Base-by-base conservation (phyloP, 1,284 basidiomycete genomes). In the Irpex sp. region DNA sequence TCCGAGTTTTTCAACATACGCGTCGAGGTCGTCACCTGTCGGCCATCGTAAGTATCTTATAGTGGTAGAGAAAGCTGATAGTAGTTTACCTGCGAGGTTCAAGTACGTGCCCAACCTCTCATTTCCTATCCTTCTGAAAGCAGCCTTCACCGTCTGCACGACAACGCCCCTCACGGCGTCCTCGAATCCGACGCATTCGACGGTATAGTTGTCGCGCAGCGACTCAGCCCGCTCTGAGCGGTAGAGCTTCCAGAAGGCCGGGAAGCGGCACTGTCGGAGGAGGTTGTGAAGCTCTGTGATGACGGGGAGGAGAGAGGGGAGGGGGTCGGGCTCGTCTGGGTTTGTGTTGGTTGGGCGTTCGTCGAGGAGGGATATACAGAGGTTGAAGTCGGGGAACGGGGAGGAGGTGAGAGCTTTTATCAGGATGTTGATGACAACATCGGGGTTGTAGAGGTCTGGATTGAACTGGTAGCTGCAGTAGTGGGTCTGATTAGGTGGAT, bases 361-460 rank as follows among this genome's bases (percentile, higher is more conserved):
- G 65, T 95, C 93, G 40, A 96, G 82, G 13, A 98, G 85, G 44
- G 94, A 92, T 67, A 97, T 86, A 74, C 94, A 97, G 65, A 98
- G 91, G 74, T 92, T 92, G 80, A 96, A 98, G 76, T 98, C 96
- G 65, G 96, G 93, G 59, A 92, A 87, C 48, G 94, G 92, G 40
- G 87, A 82, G 2, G 88, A 85, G 36, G 91, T 88, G 62, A 98
- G 85, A 19, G 95, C 86, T 82, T 98, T 97, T 76, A 96, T 85
- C 72, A 98, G 91, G 75, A 98, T 94, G 81, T 97, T 94, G 77
- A 97, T 83, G 69, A 96, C 91, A 19, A 96, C 92, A 71, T 96
- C 94, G 6, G 94, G 89, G 79, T 96, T 96, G 78, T 94, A 94
- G 54, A 97, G 85, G 74, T 93, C 88, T 17, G 93, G 88, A 80